Evolutionary conservation across 441 rosid genomes (phyloP), one percentile per base, ranked within the genome.

Genomic region (Aquilaria agallochum): DNA sequence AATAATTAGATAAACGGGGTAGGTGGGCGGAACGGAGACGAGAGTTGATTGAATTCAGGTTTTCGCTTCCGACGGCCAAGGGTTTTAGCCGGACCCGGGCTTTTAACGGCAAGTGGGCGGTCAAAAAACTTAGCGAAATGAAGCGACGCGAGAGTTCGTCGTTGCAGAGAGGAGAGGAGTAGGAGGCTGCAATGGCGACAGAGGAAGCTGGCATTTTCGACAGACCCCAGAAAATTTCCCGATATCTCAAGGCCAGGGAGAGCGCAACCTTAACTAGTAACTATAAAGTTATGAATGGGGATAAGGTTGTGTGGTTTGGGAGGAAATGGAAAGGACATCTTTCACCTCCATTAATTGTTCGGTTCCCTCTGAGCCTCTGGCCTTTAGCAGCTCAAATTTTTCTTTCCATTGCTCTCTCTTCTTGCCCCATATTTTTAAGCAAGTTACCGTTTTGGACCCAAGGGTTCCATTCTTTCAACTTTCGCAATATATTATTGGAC

Each of bases 121-220:
- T 15, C 67, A 54, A 64, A 48, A 66, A 57, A 56, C 45, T 58
- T 65, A 15, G 53, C 9, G 42, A 45, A 12, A 72, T 62, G 53
- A 70, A 61, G 66, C 66, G 63, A 7, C 57, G 71, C 59, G 13
- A 58, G 68, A 44, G 69, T 62, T 62, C 74, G 68, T 55, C 60
- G 71, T 60, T 52, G 31, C 12, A 53, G 59, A n/a, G 62, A 5
- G 71, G 51, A 5, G 86, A 69, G 44, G 78, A 60, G 45, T 83
- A 70, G 65, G 68, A 50, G 12, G 78, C 70, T 9, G 85, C 87
- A 65, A 82, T 68, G 67, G 84, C 72, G 50, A 71, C n/a, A 60
- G 78, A 69, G 47, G 77, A 68, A 48, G 80, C 74, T 53, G 77
- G 59, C 62, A 72, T 73, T 65, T 62, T 72, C 60, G 40, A 11